phyloP scores from a whole-genome alignment of 2,329 filamentous ascomycete genomes.

The Davidsoniella neocaledoniae region DNA sequence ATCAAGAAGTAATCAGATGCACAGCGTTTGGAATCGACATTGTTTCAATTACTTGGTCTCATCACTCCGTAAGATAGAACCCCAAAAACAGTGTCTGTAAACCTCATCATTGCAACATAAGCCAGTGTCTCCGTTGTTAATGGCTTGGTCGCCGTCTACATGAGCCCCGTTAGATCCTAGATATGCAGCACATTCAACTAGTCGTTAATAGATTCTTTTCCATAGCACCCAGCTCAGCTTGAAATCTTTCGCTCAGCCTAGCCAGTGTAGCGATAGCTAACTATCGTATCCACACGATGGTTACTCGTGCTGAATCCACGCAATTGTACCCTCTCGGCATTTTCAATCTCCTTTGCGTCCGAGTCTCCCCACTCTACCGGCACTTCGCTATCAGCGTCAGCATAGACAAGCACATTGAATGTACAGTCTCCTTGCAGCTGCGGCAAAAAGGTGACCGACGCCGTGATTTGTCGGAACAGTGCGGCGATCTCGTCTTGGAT shows the following conservation, averaged over 20 bases:
- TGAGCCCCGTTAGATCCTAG: too few species aligned
- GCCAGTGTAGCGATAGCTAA: constrained; percentile 48
- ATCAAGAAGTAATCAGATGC: too few species aligned
- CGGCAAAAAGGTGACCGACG: constrained; percentile 89
- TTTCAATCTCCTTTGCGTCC: constrained; percentile 89
- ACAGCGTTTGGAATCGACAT: too few species aligned
- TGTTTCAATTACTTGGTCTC: too few species aligned
- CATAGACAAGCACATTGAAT: constrained; percentile 96
- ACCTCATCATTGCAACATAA: too few species aligned
- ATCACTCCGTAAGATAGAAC: too few species aligned
- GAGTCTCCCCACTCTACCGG: constrained; percentile 98
- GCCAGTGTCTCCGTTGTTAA: too few species aligned
- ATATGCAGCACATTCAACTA: too few species aligned
- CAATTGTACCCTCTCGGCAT: constrained; percentile 88
- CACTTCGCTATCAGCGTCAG: constrained; percentile 89
- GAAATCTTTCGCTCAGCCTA: background rate
- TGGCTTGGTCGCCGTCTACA: too few species aligned
- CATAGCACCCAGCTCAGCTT: too few species aligned
- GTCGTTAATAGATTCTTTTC: too few species aligned
- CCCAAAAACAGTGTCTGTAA: too few species aligned
- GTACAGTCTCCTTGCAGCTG: constrained; percentile 84
- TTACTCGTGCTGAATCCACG: constrained; percentile 91
- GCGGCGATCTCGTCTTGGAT: constrained; percentile 93
- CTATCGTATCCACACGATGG: constrained; percentile 85
- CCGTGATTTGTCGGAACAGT: constrained; percentile 95